These are phyloP conservation scores for Lentinula detonsa DNA, from an alignment of 768 basidiomycete species.

Conservation along the genomic window DNA sequence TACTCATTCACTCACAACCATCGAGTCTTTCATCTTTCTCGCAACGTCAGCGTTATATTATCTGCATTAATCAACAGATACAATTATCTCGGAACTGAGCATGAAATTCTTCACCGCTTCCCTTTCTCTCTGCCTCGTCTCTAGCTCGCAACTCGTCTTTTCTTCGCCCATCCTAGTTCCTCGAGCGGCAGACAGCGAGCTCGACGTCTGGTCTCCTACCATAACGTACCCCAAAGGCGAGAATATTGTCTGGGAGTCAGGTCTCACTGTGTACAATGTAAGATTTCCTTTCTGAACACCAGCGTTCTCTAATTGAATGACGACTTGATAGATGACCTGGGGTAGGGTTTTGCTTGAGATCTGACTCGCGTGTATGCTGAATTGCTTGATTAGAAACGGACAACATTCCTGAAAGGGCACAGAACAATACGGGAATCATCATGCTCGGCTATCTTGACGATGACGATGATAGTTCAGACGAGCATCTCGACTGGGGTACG, in stretches of 20 bases:
- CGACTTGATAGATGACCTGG: conserved; percentile 36
- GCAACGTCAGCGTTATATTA: neutral
- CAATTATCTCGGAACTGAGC: neutral
- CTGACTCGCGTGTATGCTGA: conserved; percentile 6
- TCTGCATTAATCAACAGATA: too few species aligned
- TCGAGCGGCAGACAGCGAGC: neutral
- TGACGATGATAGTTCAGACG: conserved; percentile 22
- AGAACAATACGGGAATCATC: conserved; percentile 30
- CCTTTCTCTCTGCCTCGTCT: conserved; percentile 21
- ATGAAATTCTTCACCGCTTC: conserved; percentile 25
- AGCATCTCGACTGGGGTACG: conserved; percentile 47
- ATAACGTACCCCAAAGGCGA: neutral
- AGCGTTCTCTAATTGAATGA: conserved; percentile 32
- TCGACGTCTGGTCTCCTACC: neutral
- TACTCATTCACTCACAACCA: neutral
- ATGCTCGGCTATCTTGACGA: conserved; percentile 34
- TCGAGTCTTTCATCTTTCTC: neutral
- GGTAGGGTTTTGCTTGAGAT: conserved; percentile 8
- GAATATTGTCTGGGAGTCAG: neutral
- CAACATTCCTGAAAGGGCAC: conserved; percentile 30
- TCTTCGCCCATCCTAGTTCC: neutral
- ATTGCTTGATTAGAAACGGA: conserved; percentile 17
- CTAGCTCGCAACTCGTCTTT: conserved; percentile 12
- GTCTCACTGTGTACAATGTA: neutral
- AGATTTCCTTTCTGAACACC: conserved; percentile 9